Base-by-base conservation (phyloP, 2,329 filamentous ascomycete species). In the Colletotrichum gloeosporioides region DNA sequence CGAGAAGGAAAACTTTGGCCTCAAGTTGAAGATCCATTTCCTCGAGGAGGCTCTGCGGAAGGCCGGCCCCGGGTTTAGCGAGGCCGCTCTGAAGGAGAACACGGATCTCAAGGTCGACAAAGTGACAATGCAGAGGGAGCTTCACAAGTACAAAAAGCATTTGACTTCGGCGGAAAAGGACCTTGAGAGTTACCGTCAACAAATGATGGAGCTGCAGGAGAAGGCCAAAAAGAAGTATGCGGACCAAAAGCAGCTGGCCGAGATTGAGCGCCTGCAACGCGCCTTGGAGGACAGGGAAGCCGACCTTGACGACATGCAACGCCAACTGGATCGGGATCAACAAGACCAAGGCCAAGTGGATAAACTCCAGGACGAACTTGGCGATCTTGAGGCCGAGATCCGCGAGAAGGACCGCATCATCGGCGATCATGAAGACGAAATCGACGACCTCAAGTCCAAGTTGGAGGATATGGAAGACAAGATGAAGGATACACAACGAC, bases 21-120 rank as follows among this genome's bases (percentile, higher is more conserved):
- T 99, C 70, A 99, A 99, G 85, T 90, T 99, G 80, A 98, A 98
- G 85, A 98, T 99, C 69, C 96, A 99, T 84, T 99, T 98, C 83
- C 90, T 99, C 72, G 96, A 99, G 84, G 95, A 99, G 80, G 95
- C 95, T 16, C 87, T 99, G 66, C 92, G 93, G 69, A 98, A 98
- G 83, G 92, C 94, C 71, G 96, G 96, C 1, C 96, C 95, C 9
- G 95, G 96, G 71, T 97, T 96, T 87, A 98, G 96, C 81, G 94
- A 98, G 84, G 92, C 93, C 34, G 95, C 96, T 5, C 88, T 99
- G 32, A 95, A 95, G 82, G 97, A 99, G 85, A 99, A 99, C 82
- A 98, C 97, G 6, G 96, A 98, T 79, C 92, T 99, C 71, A 99
- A 99, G 84, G 96, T 98, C 75, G 94, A 97, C 85, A 95, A 95